A percentile compares a stretch with the other conserved stretches of the same genome.
phyloP scores from a whole-genome alignment of 2,329 filamentous ascomycete genomes.

The Triangularia verruculosa region DNA sequence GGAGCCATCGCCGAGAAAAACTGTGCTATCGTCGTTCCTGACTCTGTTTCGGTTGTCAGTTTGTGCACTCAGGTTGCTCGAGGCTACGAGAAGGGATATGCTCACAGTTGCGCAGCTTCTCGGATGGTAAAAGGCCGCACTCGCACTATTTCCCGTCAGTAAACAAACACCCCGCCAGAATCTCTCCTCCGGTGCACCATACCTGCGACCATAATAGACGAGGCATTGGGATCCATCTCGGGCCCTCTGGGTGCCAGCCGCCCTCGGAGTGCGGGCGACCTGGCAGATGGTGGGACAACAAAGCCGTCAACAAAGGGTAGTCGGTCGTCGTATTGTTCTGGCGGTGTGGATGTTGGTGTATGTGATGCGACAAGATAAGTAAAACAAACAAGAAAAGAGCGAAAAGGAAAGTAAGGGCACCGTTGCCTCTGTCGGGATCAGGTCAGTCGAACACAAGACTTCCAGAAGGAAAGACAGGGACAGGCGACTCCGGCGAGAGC shows the following conservation, averaged over 20 bases:
- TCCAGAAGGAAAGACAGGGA: not conserved
- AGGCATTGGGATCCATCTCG: slow-evolving; percentile 45
- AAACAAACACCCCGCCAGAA: not conserved
- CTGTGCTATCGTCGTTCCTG: slow-evolving; percentile 74
- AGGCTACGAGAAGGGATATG: not conserved
- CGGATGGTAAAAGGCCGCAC: slow-evolving; percentile 76
- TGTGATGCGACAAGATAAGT: not conserved
- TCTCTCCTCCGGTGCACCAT: slow-evolving; percentile 38
- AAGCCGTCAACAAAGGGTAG: not conserved
- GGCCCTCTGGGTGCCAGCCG: slow-evolving; percentile 13
- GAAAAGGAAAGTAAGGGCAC: not conserved
- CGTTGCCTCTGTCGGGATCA: not conserved
- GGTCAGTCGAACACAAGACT: not conserved
- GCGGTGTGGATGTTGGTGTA: not conserved
- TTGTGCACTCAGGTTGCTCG: not conserved
- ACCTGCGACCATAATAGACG: slow-evolving; percentile 60
- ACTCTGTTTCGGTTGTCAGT: slow-evolving; percentile 41
- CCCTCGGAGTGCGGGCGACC: slow-evolving; percentile 8
- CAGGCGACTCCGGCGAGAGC: not conserved
- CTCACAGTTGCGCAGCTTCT: slow-evolving; percentile 87
- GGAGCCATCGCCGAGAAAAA: slow-evolving; percentile 96
- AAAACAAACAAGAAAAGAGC: not conserved
- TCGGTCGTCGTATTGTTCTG: not conserved
- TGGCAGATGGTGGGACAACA: not conserved
- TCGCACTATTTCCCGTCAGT: slow-evolving; percentile 48